Conservation (phyloP, 495 filamentous ascomycete species). For the Melanomma pulvis-pyrius region DNA sequence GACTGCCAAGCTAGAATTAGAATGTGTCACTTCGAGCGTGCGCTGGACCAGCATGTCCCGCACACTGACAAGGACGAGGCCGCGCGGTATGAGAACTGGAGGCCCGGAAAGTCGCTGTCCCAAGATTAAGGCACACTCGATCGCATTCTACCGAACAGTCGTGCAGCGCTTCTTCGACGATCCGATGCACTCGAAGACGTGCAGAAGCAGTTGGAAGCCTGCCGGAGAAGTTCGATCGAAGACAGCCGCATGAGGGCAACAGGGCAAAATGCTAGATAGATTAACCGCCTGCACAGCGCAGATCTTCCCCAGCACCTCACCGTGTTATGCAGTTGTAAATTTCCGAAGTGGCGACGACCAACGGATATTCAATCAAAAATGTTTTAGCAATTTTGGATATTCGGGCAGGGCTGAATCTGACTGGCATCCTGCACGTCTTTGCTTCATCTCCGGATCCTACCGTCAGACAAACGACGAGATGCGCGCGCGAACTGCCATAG, state of each 20-base stretch:
- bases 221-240: conserved; percentile 2
- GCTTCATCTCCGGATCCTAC: conserved; percentile 24
- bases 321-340: conserved; percentile 9
- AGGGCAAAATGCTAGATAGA: background rate
- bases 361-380: conserved; percentile 10
- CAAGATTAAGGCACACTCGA: conserved; percentile 15
- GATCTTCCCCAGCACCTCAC: conserved; percentile 3
- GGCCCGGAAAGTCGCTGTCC: conserved; percentile 34
- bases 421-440: conserved; percentile 19
- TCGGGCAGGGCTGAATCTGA: conserved; percentile 17
- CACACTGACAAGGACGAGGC: conserved; percentile 33
- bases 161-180: background rate
- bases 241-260: conserved; percentile 18
- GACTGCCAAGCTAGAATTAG: conserved; percentile 19
- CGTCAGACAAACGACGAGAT: conserved; percentile 1
- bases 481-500: background rate
- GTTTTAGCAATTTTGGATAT: conserved; percentile 31
- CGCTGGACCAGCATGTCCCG: conserved; percentile 30
- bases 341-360: conserved; percentile 6
- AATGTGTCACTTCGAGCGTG: conserved; percentile 35
- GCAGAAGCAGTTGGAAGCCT: conserved; percentile 1
- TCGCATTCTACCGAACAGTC: background rate
- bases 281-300: conserved; percentile 12
- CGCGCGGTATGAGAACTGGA: conserved; percentile 31
- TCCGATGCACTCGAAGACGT: conserved; percentile 1